A percentile compares a stretch with the other conserved stretches of the same genome.
Conservation (phyloP, 2,329 filamentous ascomycete species). For the Elsinoe australis region DNA sequence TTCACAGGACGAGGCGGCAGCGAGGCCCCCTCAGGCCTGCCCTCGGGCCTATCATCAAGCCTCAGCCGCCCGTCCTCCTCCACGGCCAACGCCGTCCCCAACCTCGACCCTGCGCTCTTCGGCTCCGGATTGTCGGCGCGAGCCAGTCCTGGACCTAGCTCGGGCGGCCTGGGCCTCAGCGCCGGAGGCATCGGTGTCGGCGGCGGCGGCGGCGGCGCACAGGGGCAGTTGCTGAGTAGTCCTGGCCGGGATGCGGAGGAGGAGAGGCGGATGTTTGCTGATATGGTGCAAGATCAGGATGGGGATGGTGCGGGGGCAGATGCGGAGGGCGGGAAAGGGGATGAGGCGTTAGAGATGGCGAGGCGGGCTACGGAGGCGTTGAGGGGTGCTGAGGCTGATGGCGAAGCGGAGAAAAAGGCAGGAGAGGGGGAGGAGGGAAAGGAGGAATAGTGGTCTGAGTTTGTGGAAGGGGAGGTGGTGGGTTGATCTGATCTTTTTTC, state of each 20-base stretch:
- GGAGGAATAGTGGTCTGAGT: not conserved
- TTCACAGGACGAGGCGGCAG: slow-evolving; percentile 7
- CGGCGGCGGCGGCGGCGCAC: slow-evolving; percentile 17
- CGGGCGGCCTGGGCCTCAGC: slow-evolving; percentile 25
- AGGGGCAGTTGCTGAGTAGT: slow-evolving; percentile 28
- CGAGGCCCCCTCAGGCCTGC: slow-evolving; percentile 2
- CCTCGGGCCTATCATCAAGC: too few relatives aligned
- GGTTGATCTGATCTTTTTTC: too few relatives aligned
- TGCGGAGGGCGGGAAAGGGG: slow-evolving; percentile 6
- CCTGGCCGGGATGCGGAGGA: slow-evolving; percentile 22
- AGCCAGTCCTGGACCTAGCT: slow-evolving; percentile 7
- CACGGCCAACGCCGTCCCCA: slow-evolving; percentile 18
- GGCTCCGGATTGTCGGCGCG: slow-evolving; percentile 3
- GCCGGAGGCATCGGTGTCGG: slow-evolving; percentile 22
- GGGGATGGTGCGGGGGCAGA: too few relatives aligned
- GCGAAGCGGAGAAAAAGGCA: slow-evolving; percentile 6
- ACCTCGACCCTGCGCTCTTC: slow-evolving; percentile 21
- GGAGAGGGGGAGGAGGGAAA: slow-evolving; percentile 1
- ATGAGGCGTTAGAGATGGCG: slow-evolving; percentile 12
- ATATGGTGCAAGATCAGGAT: slow-evolving; percentile 30
- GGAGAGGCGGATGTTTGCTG: slow-evolving; percentile 31
- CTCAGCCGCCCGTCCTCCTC: too few relatives aligned
- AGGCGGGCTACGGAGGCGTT: not conserved
- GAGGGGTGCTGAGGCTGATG: too few relatives aligned
- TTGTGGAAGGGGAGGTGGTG: not conserved